Evolutionary conservation across 1,139 yeast species (phyloP).

Genomic region (Yamadazyma conglobata): DNA sequence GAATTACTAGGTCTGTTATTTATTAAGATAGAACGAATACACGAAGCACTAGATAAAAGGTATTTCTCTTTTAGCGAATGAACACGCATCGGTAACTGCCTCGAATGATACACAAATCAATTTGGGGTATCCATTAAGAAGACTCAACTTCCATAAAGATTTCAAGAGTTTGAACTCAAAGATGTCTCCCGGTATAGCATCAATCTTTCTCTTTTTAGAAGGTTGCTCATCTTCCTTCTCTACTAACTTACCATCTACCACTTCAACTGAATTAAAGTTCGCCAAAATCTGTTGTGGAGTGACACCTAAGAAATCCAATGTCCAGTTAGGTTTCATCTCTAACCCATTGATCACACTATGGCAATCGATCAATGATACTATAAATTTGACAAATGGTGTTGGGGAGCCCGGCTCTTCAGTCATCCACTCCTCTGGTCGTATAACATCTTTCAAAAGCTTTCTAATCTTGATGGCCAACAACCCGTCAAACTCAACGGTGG

Average conservation of each 20-base stretch:
- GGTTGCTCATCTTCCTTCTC: slow-evolving; percentile 2
- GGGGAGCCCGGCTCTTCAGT: slow-evolving; percentile 17
- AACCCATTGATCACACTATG: slow-evolving; percentile 33
- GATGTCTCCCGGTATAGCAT: slow-evolving; percentile 26
- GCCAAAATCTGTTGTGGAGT: slow-evolving; percentile 8
- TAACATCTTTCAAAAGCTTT: slow-evolving; percentile 22
- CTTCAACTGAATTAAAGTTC: slow-evolving; percentile 4
- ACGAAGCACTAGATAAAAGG: no score
- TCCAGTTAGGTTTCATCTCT: slow-evolving; percentile 37
- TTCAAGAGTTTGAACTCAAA: slow-evolving; percentile 31
- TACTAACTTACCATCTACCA: slow-evolving; percentile 2
- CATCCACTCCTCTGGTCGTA: slow-evolving; percentile 18
- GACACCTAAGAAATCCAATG: slow-evolving; percentile 23
- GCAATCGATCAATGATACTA: slow-evolving; percentile 27
- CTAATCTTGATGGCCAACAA: slow-evolving; percentile 22
- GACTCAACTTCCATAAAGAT: slow-evolving; percentile 29
- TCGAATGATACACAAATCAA: slow-evolving; percentile 12
- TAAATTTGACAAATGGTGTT: slow-evolving; percentile 19
- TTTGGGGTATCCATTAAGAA: slow-evolving; percentile 10
- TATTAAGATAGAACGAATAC: slow-evolving; percentile 4
- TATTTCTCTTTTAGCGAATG: slow-evolving; percentile 10
- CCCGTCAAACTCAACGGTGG: slow-evolving; percentile 26
- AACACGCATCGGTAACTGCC: slow-evolving; percentile 11
- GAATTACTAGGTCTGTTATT: no score
- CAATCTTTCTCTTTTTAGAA: slow-evolving; percentile 16